A percentile compares a stretch with the other conserved stretches of the same genome.
phyloP scores from a whole-genome alignment of 148 eudicot species.

The Rhododendron ferrugineum region DNA sequence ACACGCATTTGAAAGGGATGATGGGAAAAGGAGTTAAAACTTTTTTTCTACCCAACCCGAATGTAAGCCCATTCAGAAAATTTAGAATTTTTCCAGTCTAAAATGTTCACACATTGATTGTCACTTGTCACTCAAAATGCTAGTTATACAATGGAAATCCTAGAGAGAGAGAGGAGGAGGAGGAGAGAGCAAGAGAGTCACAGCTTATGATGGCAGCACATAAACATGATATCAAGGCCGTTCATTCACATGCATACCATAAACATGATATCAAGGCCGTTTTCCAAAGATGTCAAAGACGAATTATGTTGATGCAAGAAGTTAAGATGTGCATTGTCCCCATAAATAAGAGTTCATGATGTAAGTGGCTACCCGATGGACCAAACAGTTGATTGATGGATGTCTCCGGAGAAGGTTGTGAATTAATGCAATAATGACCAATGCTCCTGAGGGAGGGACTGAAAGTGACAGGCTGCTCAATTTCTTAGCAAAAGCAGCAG shows the following conservation, averaged over 20 bases:
- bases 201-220: neutral
- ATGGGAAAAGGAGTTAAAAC: neutral
- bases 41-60: neutral
- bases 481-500: conserved; percentile 90
- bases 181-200: neutral
- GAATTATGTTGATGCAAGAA: neutral
- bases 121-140: neutral
- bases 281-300: neutral
- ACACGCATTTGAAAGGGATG: neutral
- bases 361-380: conserved; percentile 53
- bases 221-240: neutral
- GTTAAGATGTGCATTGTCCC: neutral
- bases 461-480: conserved; percentile 80
- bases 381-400: conserved; percentile 83
- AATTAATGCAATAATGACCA: conserved; percentile 67
- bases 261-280: neutral
- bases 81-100: neutral
- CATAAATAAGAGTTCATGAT: neutral
- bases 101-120: neutral
- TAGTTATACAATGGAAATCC: neutral
- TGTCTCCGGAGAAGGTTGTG: conserved; percentile 87
- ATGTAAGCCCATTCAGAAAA: neutral
- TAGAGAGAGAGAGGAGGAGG: neutral
- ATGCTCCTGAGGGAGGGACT: conserved; percentile 83
- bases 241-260: neutral